A percentile compares a stretch with the other conserved stretches of the same genome.
phyloP scores from a whole-genome alignment of 495 filamentous ascomycete genomes.

The Talaromyces stipitatus region DNA sequence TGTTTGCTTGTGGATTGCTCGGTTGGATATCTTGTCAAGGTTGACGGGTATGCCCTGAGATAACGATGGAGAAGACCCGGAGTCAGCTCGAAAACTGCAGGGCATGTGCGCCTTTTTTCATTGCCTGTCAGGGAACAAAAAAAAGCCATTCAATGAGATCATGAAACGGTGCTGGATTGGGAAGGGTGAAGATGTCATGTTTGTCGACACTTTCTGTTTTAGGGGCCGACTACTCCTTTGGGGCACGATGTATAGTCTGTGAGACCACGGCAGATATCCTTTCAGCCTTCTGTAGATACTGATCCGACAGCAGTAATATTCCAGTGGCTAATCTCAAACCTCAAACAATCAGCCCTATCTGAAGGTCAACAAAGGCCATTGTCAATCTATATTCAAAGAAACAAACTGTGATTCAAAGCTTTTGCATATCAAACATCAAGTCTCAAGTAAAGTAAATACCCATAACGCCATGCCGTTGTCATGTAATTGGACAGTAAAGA shows the following conservation, averaged over 20 bases:
- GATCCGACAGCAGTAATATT: not conserved
- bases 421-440: not conserved
- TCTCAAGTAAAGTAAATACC: not conserved
- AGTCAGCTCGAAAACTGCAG: not conserved
- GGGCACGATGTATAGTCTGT: not conserved
- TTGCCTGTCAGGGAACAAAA: not conserved
- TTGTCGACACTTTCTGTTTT: not conserved
- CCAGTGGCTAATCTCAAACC: not conserved
- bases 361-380: not conserved
- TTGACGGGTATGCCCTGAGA: not conserved
- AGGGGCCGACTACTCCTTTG: not conserved
- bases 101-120: not conserved
- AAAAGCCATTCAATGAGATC: not conserved
- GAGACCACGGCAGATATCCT: not conserved
- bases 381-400: not conserved
- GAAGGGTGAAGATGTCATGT: not conserved
- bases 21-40: too few species aligned
- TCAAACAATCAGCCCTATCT: not conserved
- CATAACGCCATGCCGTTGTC: slow-evolving; percentile 1
- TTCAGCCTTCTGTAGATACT: not conserved
- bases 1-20: not conserved
- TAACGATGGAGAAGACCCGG: not conserved
- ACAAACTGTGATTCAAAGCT: not conserved
- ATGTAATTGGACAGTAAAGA: not conserved
- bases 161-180: not conserved